Conservation (phyloP, 2,329 filamentous ascomycete species). For the Colletotrichum tofieldiae region DNA sequence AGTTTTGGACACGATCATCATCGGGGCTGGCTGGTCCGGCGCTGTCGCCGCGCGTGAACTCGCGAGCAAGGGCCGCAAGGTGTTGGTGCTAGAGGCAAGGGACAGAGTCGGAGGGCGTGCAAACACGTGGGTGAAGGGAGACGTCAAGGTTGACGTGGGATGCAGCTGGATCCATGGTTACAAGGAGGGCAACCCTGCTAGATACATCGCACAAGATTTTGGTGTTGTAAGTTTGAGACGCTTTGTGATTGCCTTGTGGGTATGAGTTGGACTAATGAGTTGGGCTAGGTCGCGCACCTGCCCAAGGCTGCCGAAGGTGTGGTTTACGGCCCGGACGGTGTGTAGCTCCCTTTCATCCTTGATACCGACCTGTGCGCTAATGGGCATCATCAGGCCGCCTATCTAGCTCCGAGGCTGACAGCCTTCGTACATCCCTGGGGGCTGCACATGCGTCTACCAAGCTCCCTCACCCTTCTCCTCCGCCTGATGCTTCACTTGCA, state of each 20-base stretch:
- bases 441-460: conserved; percentile 34
- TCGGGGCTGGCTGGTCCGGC: conserved; percentile 41
- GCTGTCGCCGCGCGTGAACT: conserved; percentile 37
- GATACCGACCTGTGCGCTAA: neutral
- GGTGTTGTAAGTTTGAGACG: conserved; percentile 31
- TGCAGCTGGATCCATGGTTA: conserved; percentile 42
- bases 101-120: conserved; percentile 42
- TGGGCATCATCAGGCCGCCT: conserved; percentile 24
- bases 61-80: conserved; percentile 30
- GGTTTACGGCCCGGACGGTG: conserved; percentile 35
- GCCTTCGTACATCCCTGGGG: conserved; percentile 31
- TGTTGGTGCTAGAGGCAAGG: conserved; percentile 40
- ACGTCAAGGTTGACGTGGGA: conserved; percentile 39
- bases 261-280: conserved; percentile 16
- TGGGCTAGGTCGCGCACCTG: conserved; percentile 29
- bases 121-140: conserved; percentile 37
- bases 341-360: neutral
- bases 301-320: conserved; percentile 38
- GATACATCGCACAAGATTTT: conserved; percentile 38
- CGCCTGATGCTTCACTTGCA: conserved; percentile 32
- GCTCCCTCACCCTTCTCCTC: conserved; percentile 31
- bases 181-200: conserved; percentile 35
- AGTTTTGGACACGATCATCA: conserved; percentile 38
- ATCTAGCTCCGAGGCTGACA: conserved; percentile 25
- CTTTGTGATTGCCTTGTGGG: neutral